phyloP scores from a whole-genome alignment of 805 yeast genomes.

The Saccharomycopsis olivae region DNA sequence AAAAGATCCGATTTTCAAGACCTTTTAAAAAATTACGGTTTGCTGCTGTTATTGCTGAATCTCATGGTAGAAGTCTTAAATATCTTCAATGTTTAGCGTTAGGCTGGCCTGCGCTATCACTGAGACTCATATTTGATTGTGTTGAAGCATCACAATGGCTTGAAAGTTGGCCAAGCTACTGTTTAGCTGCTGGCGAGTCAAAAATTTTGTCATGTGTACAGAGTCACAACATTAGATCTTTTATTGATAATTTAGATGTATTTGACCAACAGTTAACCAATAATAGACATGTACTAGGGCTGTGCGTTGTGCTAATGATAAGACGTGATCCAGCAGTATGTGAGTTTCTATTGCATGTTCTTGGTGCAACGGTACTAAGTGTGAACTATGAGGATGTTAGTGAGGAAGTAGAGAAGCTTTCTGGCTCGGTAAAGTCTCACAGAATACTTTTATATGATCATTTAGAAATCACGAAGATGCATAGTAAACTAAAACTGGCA shows the following conservation, averaged over 20 bases:
- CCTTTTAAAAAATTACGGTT: conserved; percentile 30
- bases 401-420: neutral
- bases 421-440: conserved; percentile 5
- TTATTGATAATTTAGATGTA: conserved; percentile 24
- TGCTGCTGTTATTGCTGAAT: conserved; percentile 55
- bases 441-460: conserved; percentile 25
- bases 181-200: conserved; percentile 68
- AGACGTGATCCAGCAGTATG: conserved; percentile 23
- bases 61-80: conserved; percentile 56
- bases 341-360: conserved; percentile 34
- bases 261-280: conserved; percentile 36
- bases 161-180: conserved; percentile 38
- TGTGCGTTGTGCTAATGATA: conserved; percentile 19
- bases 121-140: conserved; percentile 44
- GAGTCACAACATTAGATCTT: conserved; percentile 24
- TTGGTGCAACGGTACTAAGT: too few species aligned
- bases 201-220: conserved; percentile 28
- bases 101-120: conserved; percentile 79
- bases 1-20: conserved; percentile 15
- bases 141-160: conserved; percentile 24
- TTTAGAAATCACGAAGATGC: conserved; percentile 6
- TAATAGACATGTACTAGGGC: conserved; percentile 25
- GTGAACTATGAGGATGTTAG: too few species aligned
- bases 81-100: conserved; percentile 67
- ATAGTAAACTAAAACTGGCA: too few species aligned